Percentiles rank a stretch among this genome's conserved stretches.
Conservation (phyloP, 306 rosid genomes). For the Begonia loranthoides region DNA sequence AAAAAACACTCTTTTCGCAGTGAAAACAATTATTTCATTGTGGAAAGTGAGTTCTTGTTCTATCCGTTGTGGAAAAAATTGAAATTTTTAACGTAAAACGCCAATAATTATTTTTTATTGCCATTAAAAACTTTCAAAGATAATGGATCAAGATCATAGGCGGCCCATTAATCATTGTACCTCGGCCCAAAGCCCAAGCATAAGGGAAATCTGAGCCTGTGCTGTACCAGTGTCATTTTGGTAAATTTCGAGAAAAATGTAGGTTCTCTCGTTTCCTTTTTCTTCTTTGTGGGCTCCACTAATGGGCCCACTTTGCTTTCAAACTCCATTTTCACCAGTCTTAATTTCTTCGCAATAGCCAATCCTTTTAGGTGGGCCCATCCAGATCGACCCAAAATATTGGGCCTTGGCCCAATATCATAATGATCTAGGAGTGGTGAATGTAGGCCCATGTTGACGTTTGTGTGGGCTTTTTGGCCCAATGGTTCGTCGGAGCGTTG, state of each 20-base stretch:
- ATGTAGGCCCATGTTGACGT: background rate
- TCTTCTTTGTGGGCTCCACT: slow-evolving; percentile 13
- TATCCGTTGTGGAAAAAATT: no score
- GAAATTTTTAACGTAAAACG: no score
- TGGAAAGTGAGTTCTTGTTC: no score
- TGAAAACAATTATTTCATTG: no score
- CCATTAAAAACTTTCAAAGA: no score
- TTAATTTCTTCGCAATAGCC: slow-evolving; percentile 28
- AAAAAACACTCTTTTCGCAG: no score
- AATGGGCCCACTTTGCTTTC: slow-evolving; percentile 2
- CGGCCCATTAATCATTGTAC: background rate
- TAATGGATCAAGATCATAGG: no score
- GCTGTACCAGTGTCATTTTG: slow-evolving; percentile 22
- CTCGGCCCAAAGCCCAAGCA: slow-evolving; percentile 37
- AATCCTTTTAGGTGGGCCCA: slow-evolving; percentile 28
- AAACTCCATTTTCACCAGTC: slow-evolving; percentile 18
- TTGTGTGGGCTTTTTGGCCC: slow-evolving; percentile 8
- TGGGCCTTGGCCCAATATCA: background rate
- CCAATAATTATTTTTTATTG: no score
- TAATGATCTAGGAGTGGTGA: background rate
- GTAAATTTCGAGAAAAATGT: slow-evolving; percentile 11
- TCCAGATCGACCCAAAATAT: background rate
- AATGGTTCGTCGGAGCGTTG: background rate
- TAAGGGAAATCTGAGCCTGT: slow-evolving; percentile 28
- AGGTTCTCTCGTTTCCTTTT: slow-evolving; percentile 10